Base-by-base conservation (phyloP, 169 alveolate genomes). In the Plasmodium billcollinsi region DNA sequence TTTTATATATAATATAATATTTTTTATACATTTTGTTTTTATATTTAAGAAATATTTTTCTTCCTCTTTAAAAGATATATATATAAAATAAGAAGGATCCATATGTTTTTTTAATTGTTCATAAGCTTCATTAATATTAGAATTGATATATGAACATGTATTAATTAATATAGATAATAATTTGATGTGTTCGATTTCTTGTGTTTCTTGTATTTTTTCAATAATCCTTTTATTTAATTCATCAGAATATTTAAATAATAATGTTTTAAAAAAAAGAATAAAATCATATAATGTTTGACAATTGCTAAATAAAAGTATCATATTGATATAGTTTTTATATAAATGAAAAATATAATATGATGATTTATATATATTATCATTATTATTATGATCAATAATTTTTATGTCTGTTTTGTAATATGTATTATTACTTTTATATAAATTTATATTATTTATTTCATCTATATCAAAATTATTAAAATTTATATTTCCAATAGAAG, bases 281-380 rank as follows among this genome's bases (percentile, higher is more conserved):
- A 86, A 86, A 86, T 86, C 92, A 66, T 58, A 72, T 65, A 86
- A 45, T 1, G 92, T 86, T 59, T 86, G 66, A 12, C 92, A 86
- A 3, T 86, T 73, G 18, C 88, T 86, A 70, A 86, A 86, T 39
- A 45, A 15, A 2, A 73, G 45, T 61, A 86, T 86, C 88, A 86
- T 72, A 33, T 86, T 73, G 8, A 86, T 45, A 59, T 86, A 86
- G 58, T 70, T 86, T 86, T 71, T 86, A 56, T 86, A 86, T 50
- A 86, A 20, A 33, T 86, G 65, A n/a, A 86, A 86, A n/a, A 86
- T 33, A 61, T 59, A 71, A 63, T 86, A 86, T 0, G 92, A 86
- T 9, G 92, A 86, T 33, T 86, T 86, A 56, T 86, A 86, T 18
- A 83, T 73, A 3, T 45, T 47, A 72, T 80, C 49, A 54, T 80